A percentile compares a stretch with the other conserved stretches of the same genome.
Evolutionary conservation across 768 basidiomycete species (phyloP).

Genomic region (Boletus vermiculosoides): DNA sequence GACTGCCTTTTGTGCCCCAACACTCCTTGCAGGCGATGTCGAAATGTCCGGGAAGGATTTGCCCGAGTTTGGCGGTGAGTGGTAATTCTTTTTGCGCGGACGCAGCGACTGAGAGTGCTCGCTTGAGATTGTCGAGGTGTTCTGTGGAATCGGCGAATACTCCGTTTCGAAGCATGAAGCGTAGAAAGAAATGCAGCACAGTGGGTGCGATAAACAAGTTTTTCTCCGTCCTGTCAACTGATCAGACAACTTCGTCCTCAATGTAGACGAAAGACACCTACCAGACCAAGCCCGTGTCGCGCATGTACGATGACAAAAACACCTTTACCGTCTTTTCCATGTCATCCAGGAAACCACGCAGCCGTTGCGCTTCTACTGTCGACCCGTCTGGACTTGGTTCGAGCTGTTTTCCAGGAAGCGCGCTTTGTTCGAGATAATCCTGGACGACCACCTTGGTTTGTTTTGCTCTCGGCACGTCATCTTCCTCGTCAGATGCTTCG

Average conservation of each 20-base stretch:
- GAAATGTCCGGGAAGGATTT: conserved; percentile 43
- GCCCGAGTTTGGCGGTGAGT: conserved; percentile 38
- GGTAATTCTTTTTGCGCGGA: conserved; percentile 43
- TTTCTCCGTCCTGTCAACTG: conserved; percentile 37
- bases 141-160: conserved; percentile 36
- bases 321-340: conserved; percentile 59
- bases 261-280: conserved; percentile 24
- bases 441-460: conserved; percentile 25
- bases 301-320: conserved; percentile 69
- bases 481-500: conserved; percentile 30
- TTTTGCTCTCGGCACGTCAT: conserved; percentile 21
- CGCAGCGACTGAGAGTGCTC: conserved; percentile 43
- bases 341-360: conserved; percentile 56
- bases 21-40: conserved; percentile 47
- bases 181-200: conserved; percentile 44
- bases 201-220: conserved; percentile 44
- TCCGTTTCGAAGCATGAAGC: conserved; percentile 44
- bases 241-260: conserved; percentile 7
- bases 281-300: conserved; percentile 67
- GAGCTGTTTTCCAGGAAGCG: conserved; percentile 31
- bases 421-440: conserved; percentile 29
- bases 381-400: conserved; percentile 19
- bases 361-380: conserved; percentile 20
- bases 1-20: conserved; percentile 46
- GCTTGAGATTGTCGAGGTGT: conserved; percentile 35